These are phyloP conservation scores for Pseudonectria buxi DNA, from an alignment of 2,329 filamentous ascomycete genomes.

Conservation along the genomic window DNA sequence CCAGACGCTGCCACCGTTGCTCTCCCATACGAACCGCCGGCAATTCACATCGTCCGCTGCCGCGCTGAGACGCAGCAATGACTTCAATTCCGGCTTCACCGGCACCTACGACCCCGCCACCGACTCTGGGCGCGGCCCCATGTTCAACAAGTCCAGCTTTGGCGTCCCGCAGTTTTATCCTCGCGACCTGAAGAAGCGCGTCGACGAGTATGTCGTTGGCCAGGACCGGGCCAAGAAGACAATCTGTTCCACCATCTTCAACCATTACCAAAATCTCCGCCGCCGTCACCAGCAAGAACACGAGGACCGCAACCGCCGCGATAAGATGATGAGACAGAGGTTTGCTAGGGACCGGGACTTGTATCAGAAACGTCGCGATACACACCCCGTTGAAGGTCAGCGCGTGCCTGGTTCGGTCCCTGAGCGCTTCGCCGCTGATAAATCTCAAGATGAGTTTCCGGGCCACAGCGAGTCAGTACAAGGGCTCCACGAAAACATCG, in stretches of 20 bases:
- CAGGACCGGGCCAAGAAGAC: slow-evolving; percentile 94
- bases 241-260: slow-evolving; percentile 87
- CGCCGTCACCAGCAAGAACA: slow-evolving; percentile 73
- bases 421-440: slow-evolving; percentile 29
- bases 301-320: slow-evolving; percentile 46
- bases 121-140: slow-evolving; percentile 50
- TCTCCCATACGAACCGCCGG: slow-evolving; percentile 8
- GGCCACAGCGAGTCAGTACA: slow-evolving; percentile 44
- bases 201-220: slow-evolving; percentile 94
- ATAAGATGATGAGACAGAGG: slow-evolving; percentile 64
- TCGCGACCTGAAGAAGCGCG: slow-evolving; percentile 72
- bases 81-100: slow-evolving; percentile 53
- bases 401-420: slow-evolving; percentile 20
- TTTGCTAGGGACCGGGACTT: slow-evolving; percentile 60
- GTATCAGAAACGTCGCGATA: slow-evolving; percentile 47
- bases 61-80: slow-evolving; percentile 34
- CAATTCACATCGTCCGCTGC: slow-evolving; percentile 19
- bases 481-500: slow-evolving; percentile 31
- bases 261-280: slow-evolving; percentile 87
- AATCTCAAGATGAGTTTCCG: slow-evolving; percentile 46
- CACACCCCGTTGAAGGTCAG: slow-evolving; percentile 74
- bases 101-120: slow-evolving; percentile 50
- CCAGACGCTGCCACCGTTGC: background rate
- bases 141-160: slow-evolving; percentile 51
- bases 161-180: slow-evolving; percentile 60